These are phyloP conservation scores for Cadophora sp. DNA, from an alignment of 2,329 filamentous ascomycete species.

Conservation along the genomic window DNA sequence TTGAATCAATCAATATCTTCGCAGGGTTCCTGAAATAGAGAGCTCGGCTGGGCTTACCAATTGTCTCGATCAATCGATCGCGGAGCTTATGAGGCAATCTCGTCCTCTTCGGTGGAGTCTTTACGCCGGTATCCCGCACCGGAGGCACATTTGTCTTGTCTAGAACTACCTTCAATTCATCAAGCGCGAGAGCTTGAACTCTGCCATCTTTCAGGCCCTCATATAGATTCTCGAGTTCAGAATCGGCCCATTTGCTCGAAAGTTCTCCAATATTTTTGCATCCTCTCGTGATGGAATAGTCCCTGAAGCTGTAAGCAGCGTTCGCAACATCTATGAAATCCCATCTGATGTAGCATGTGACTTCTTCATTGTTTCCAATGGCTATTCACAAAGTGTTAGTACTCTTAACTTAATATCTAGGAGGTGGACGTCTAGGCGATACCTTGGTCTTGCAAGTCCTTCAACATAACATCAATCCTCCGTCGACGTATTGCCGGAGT, in stretches of 20 bases:
- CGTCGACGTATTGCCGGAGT: not conserved
- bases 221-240: slow-evolving; percentile 11
- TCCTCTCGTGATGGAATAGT: not conserved
- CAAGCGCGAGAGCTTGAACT: not conserved
- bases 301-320: not conserved
- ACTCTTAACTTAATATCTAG: not conserved
- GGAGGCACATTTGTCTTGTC: not conserved
- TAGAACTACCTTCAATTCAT: not conserved
- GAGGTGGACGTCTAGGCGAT: too few relatives aligned
- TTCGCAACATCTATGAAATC: not conserved
- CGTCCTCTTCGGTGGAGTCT: not conserved
- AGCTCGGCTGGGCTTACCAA: not conserved
- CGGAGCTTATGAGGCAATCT: not conserved
- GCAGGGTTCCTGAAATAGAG: too few relatives aligned
- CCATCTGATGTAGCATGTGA: slow-evolving; percentile 2
- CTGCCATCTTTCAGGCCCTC: slow-evolving; percentile 1
- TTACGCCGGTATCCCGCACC: not conserved
- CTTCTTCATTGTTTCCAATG: not conserved
- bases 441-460: slow-evolving; percentile 11
- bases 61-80: slow-evolving; percentile 1
- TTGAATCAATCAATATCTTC: too few relatives aligned
- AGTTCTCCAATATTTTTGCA: slow-evolving; percentile 1
- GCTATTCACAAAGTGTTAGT: not conserved
- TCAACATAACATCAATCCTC: slow-evolving; percentile 8
- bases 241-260: slow-evolving; percentile 4